Base-by-base conservation (phyloP, 768 basidiomycete species). In the Bullera alba region DNA sequence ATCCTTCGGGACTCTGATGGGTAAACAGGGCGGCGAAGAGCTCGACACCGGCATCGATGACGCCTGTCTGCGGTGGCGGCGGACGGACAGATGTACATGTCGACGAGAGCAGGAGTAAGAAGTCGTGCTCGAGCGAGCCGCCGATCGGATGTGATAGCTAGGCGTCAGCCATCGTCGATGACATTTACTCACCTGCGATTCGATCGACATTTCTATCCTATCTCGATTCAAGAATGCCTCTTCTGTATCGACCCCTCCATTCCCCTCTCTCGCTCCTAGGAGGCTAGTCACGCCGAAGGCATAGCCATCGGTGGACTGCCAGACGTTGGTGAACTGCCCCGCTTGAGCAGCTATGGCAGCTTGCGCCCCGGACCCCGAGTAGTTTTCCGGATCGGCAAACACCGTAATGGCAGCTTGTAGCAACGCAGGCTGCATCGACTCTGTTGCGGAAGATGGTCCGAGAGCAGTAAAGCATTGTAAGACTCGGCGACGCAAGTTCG, bases 401-500 rank as follows among this genome's bases (percentile, higher is more conserved):
- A 89, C 76, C 2, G 82, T 74, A 15, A 91, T 81, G 0, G 82
- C 83, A 2, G 87, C 86, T 56, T 89, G 87, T 10, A 97, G 75
- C 12, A 99, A 74, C 1, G 79, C 80, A 5, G 79, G 74, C 72
- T 93, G 93, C n/a, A 84, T 83, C 0, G 84, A 79, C 47, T 93
- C 88, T 0, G 86, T 82, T 28, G 92, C 81, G 17, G 81, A 82
- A 2, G 83, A 79, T 46, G 83, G 80, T 2, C 89, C 92, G 21
- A 96, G 77, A 2, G 81, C 79, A 8, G 83, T 78, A 69, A 95
- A 96, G 65, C 90, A 95, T 63, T 92, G 88, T 65, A 88, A 85
- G 2, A 92, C 81, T 3, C 92, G 79, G 15, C 86, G 79, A 21
- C 89, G 82, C 35, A 96, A 79, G 17, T 91, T 78, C 14, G 85